Evolutionary conservation across 805 yeast species (phyloP).

Genomic region (Candida awuae): DNA sequence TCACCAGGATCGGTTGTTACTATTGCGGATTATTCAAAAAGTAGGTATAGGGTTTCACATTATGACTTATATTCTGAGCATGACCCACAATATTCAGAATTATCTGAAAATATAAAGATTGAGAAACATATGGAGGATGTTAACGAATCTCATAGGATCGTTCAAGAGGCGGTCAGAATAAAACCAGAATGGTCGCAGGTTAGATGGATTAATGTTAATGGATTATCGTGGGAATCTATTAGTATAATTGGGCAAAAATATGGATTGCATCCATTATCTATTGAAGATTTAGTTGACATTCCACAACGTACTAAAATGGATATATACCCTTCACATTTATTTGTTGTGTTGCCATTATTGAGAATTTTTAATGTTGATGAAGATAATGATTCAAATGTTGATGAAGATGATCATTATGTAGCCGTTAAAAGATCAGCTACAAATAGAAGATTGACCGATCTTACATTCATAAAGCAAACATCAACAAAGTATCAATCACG

Average conservation of each 20-base stretch:
- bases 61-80: constrained; percentile 31
- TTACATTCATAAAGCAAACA: constrained; percentile 16
- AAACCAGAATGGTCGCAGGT: constrained; percentile 44
- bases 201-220: constrained; percentile 52
- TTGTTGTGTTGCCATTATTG: constrained; percentile 46
- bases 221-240: constrained; percentile 55
- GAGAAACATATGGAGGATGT: constrained; percentile 15
- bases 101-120: constrained; percentile 6
- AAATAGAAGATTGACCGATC: constrained; percentile 30
- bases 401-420: not conserved
- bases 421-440: constrained; percentile 1
- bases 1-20: constrained; percentile 48
- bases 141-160: constrained; percentile 19
- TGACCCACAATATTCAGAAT: constrained; percentile 14
- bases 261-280: constrained; percentile 44
- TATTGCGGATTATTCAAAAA: constrained; percentile 42
- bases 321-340: constrained; percentile 42
- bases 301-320: constrained; percentile 56
- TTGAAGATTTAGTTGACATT: constrained; percentile 56
- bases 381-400: constrained; percentile 1
- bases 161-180: constrained; percentile 26
- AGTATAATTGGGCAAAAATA: constrained; percentile 37
- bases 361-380: constrained; percentile 32
- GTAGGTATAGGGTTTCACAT: constrained; percentile 37
- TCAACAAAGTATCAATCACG: constrained; percentile 15